Base-by-base conservation (phyloP, 164 flowering plant species). In the Piper betle region DNA sequence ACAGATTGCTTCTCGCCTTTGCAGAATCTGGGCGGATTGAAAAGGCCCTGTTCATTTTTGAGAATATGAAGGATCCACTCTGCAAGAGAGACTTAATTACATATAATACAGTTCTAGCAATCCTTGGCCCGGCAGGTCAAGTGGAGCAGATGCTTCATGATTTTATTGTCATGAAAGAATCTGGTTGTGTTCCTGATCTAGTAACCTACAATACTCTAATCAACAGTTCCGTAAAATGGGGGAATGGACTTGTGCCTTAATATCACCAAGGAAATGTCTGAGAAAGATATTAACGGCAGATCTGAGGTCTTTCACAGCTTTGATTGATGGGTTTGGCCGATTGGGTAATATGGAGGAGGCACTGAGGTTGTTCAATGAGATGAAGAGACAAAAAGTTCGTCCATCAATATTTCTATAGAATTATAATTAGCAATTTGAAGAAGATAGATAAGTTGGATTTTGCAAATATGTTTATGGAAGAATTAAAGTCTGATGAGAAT, bases 311-410 rank as follows among this genome's bases (percentile, higher is more conserved):
- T 90, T 82, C 68, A 82, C 85, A 33, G 87, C 96, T 61, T 52
- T 90, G 67, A 88, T 90, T 59, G 91, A 87, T 65, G 73, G 80
- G 70, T 81, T 82, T 66, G 94, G 96, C 9, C 76, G 86, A 55
- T 75, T 78, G n/a, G 98, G 97, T 42, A 78, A 83, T 60, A 58
- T 80, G 55, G 82, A 84, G 57, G 82, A 75, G 64, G 71, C 92
- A 16, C 25, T 93, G 67, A 74, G 67, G 70, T 78, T 84, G 61
- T 81, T 90, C 62, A 52, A 58, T 55, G 86, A 86, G 76, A 86
- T 93, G 94, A 90, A 84, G 73, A 69, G 46, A 37, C 72, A 59
- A 69, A 63, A 65, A 57, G 68, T 90, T 53, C 66, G 67, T 43
- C 96, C 96, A 13, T 87, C 98, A 1, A 10, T 79, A 84, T 67